Evolutionary conservation across 345 rosid species (phyloP).

Genomic region (Arabidopsis suecica): DNA sequence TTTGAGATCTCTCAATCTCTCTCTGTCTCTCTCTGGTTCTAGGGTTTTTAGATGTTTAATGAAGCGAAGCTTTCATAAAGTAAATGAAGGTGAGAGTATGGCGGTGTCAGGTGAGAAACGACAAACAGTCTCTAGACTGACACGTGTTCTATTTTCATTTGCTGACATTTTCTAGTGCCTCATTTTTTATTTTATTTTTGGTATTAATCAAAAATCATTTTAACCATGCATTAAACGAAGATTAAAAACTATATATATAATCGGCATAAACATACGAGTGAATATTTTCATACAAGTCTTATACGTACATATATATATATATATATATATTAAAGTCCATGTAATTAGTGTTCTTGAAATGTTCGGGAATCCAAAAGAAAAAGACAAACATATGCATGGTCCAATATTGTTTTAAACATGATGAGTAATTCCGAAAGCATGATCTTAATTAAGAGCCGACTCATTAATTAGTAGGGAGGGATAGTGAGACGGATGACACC

Average conservation of each 20-base stretch:
- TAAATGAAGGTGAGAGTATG: neutral
- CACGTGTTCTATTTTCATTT: neutral
- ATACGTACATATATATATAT: neutral
- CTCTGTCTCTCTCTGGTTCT: neutral
- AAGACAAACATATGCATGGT: neutral
- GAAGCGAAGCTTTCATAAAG: neutral
- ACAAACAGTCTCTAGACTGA: neutral
- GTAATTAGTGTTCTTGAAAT: neutral
- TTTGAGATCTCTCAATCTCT: neutral
- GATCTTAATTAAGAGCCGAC: neutral
- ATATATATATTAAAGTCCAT: neutral
- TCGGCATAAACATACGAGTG: neutral
- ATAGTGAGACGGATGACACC: constrained; percentile 38
- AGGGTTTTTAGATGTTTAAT: neutral
- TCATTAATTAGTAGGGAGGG: constrained; percentile 2
- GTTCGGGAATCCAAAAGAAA: neutral
- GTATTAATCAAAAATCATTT: neutral
- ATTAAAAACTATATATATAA: no score
- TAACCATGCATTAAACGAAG: no score
- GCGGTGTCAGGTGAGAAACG: neutral
- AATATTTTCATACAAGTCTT: neutral
- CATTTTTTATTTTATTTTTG: no score
- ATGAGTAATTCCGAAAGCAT: neutral
- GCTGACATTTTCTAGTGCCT: neutral
- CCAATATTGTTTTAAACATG: neutral